These are phyloP conservation scores for Pseudisothecium myosuroides DNA, from an alignment of 225 moss, liverwort and hornwort genomes.

Conservation along the genomic window DNA sequence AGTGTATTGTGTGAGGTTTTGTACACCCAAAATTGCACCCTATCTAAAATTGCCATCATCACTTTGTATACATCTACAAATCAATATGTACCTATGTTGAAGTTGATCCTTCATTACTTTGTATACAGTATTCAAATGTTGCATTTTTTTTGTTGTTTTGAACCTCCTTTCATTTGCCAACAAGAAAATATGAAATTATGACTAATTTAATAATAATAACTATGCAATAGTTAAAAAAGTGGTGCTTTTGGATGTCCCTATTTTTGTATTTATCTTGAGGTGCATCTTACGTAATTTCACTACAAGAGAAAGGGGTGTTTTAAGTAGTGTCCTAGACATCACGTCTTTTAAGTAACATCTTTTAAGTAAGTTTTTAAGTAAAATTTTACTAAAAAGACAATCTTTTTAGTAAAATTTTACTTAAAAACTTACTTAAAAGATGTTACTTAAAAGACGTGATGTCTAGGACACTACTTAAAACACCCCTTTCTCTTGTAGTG, in stretches of 20 bases:
- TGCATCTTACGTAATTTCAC: not conserved
- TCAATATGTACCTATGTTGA: no score
- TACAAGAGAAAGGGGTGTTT: no score
- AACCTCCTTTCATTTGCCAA: not conserved
- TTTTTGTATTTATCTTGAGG: accelerated
- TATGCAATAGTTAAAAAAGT: not conserved
- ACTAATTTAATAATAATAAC: accelerated
- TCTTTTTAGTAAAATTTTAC: no score
- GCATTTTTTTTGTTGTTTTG: not conserved
- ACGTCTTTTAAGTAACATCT: no score
- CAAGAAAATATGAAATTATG: not conserved
- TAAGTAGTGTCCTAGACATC: no score
- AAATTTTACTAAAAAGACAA: no score
- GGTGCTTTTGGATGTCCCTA: no score
- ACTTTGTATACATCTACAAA: not conserved
- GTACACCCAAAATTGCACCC: accelerated
- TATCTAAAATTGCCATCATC: accelerated
- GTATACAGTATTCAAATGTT: accelerated
- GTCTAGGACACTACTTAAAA: no score
- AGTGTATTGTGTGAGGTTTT: not conserved
- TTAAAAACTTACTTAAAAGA: no score
- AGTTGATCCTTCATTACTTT: not conserved
- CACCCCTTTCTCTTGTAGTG: no score
- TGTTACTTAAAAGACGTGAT: no score
- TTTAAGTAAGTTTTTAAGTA: no score